These are phyloP conservation scores for Collybia sordida DNA, from an alignment of 768 basidiomycete genomes.

Conservation along the genomic window DNA sequence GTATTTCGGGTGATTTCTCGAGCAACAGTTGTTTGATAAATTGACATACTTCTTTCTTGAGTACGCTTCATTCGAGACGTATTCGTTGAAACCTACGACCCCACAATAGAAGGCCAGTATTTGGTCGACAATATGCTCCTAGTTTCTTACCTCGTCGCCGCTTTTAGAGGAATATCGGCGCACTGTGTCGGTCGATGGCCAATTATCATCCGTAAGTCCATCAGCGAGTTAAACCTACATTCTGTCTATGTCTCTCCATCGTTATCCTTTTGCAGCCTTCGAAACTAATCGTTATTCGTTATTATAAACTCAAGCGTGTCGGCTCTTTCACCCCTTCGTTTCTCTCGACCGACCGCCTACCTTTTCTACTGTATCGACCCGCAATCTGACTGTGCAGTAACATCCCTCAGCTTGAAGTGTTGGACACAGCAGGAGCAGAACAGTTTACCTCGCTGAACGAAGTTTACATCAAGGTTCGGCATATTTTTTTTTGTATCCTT, in stretches of 20 bases:
- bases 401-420: slow-evolving; percentile 62
- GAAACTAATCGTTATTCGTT: too few species aligned
- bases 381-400: slow-evolving; percentile 7
- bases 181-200: slow-evolving; percentile 63
- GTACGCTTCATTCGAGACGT: slow-evolving; percentile 73
- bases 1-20: slow-evolving; percentile 19
- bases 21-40: not conserved
- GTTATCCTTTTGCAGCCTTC: not conserved
- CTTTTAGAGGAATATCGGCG: slow-evolving; percentile 69
- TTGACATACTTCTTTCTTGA: slow-evolving; percentile 12
- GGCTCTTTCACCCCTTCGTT: not conserved
- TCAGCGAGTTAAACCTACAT: not conserved
- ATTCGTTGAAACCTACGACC: slow-evolving; percentile 78
- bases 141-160: slow-evolving; percentile 7
- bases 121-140: not conserved
- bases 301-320: not conserved
- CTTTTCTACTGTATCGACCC: not conserved
- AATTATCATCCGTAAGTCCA: slow-evolving; percentile 54
- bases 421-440: slow-evolving; percentile 86
- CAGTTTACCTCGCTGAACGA: slow-evolving; percentile 83
- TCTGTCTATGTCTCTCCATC: not conserved
- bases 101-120: slow-evolving; percentile 75
- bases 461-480: slow-evolving; percentile 71
- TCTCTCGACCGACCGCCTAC: not conserved
- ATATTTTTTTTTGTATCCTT: not conserved